Evolutionary conservation across 768 basidiomycete species (phyloP), one percentile per base, ranked within the genome.

Genomic region (Cyathus striatus): DNA sequence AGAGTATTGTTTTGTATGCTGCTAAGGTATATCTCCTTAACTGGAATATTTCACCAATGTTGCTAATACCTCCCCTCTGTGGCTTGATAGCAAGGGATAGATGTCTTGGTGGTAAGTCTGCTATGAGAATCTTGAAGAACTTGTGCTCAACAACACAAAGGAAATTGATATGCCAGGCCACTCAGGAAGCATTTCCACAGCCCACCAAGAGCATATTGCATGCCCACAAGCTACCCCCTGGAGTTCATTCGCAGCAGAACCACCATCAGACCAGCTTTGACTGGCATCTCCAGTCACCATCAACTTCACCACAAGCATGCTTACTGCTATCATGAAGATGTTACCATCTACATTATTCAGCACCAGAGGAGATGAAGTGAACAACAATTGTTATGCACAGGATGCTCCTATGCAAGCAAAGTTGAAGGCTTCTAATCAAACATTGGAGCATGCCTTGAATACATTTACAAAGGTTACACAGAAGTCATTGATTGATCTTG

Each of bases 81-180:
- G n/a, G n/a, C n/a, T n/a, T 18, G 6, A 36, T 40, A 81, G 83
- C 73, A 75, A 21, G 89, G 88, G 5, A 82, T 91, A 23, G 86
- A 90, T 38, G 76, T 90, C 2, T 51, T 89, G 21, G 72, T 59
- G 78, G 81, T 55, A 66, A 70, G 20, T 30, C 9, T 30, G n/a
- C n/a, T 30, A 76, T 75, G 52, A 3, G 34, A 14, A 17, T 36
- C 5, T 20, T 25, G 18, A 6, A 43, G 6, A 9, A 30, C 27
- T 30, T n/a, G 27, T 20, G 42, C 33, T 42, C 21, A 10, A 10
- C 18, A 10, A 64, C 64, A 13, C 55, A n/a, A 42, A 82, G 78
- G 90, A 91, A 67, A 76, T 92, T 40, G 91, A 91, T 56, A 86
- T 77, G 2, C 90, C 90, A 1, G 91, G 90, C 0, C 91, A 92